Base-by-base conservation (phyloP, 2,329 filamentous ascomycete genomes). In the Periconia sp. region DNA sequence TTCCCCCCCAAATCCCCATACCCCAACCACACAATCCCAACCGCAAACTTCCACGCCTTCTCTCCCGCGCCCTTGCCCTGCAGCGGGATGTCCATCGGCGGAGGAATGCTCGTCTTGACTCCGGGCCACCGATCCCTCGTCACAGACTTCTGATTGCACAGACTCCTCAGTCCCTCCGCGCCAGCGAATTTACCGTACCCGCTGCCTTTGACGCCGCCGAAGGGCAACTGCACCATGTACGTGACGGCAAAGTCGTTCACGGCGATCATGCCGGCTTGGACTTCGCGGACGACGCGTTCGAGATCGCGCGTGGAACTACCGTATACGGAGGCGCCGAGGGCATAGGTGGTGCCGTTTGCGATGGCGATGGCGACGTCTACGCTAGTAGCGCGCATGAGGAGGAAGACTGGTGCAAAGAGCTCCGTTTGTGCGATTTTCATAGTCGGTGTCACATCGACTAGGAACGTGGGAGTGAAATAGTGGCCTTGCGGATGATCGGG, bases 201-300 rank as follows among this genome's bases (percentile, higher is more conserved):
- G 17, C 88, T 95, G 1, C 91, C 92, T 44, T 83, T 84, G n/a
- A 89, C 84, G 40, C 92, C 94, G 25, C 94, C 94, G 70, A 99
- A 99, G 0, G 94, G 94, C 26, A 99, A 74, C 71, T 96, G 91
- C 6, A 95, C 92, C 38, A 92, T 90, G 66, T 99, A 99, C 70
- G 85, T 96, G 19, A 85, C 87, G 15, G 86, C 94, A 63, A 99
- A 99, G 73, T 99, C 94, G 68, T 99, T 99, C 56, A 99, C 83
- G 17, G 90, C 85, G 0, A 97, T 89, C 88, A 96, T 96, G 31
- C 94, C 94, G 0, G 88, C 85, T 50, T 86, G 83, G 37, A 96
- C 78, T 17, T 83, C 82, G 15, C 72, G 72, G 1, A 92, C 83
- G 19, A 95, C 83, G 12, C 74, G 74, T 12, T 79, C 71, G 1